phyloP scores from a whole-genome alignment of 805 yeast genomes.

The Kodamaea neixiangensis region DNA sequence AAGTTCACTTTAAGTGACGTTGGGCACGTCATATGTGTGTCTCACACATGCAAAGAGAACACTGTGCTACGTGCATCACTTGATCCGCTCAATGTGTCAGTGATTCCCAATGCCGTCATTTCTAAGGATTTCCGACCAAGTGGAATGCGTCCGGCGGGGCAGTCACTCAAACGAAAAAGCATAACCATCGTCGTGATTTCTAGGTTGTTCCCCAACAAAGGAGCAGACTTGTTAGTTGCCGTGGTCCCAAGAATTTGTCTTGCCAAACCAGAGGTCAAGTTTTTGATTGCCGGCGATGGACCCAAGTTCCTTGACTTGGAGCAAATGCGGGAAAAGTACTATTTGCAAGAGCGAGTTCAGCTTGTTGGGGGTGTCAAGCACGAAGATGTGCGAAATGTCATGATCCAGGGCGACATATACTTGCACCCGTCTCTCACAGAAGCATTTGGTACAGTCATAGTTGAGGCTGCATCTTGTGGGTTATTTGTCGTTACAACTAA shows the following conservation, averaged over 20 bases:
- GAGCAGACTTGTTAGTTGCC: constrained; percentile 84
- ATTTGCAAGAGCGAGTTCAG: constrained; percentile 84
- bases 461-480: constrained; percentile 98
- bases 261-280: constrained; percentile 61
- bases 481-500: constrained; percentile 88
- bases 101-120: constrained; percentile 95
- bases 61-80: constrained; percentile 85
- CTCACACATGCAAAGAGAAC: constrained; percentile 95
- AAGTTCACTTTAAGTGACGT: constrained; percentile 83
- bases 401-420: constrained; percentile 92
- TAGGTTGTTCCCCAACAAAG: constrained; percentile 92
- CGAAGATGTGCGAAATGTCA: constrained; percentile 88
- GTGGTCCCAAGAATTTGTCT: constrained; percentile 82
- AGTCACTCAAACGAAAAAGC: constrained; percentile 21
- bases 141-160: constrained; percentile 9
- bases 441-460: constrained; percentile 96
- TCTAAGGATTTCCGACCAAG: constrained; percentile 73
- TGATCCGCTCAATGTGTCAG: constrained; percentile 77
- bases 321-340: constrained; percentile 87
- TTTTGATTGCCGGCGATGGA: constrained; percentile 94
- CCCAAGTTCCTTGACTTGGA: constrained; percentile 92
- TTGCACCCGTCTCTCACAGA: constrained; percentile 93
- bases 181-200: constrained; percentile 91
- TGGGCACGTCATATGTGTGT: constrained; percentile 94
- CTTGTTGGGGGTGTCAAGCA: constrained; percentile 86